A percentile compares a stretch with the other conserved stretches of the same genome.
phyloP scores from a whole-genome alignment of 2,329 filamentous ascomycete species.

The Coniochaeta ligniaria region DNA sequence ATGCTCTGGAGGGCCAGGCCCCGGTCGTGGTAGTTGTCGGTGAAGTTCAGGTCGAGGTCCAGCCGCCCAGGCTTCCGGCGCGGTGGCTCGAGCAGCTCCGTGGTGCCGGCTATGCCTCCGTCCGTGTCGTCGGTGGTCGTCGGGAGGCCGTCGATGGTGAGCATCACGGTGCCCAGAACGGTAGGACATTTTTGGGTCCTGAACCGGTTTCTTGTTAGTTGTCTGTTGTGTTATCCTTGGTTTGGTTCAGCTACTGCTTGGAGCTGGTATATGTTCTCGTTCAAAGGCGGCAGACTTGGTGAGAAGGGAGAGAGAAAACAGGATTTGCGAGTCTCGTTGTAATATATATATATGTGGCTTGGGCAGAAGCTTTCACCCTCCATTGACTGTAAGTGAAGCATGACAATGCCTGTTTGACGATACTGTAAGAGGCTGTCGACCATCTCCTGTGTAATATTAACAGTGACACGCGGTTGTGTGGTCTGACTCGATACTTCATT shows the following conservation, averaged over 20 bases:
- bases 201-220: not conserved
- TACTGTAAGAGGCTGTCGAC: not conserved
- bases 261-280: not conserved
- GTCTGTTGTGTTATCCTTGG: not conserved
- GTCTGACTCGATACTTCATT: not conserved
- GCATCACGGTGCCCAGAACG: not conserved
- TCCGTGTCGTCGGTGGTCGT: not conserved
- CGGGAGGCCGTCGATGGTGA: not conserved
- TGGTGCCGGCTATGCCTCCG: not conserved
- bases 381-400: not conserved
- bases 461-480: not conserved
- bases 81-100: not conserved
- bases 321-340: not conserved
- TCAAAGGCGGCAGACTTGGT: not conserved
- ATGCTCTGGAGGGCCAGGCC: no score
- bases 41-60: no score
- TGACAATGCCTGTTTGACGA: not conserved
- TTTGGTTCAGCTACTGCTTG: not conserved
- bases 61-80: not conserved
- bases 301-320: no score
- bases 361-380: not conserved
- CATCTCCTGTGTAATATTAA: not conserved
- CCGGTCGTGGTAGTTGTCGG: not conserved
- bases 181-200: not conserved
- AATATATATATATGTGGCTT: not conserved